Evolutionary conservation across 2,329 filamentous ascomycete genomes (phyloP).

Genomic region (Ophiostoma angusticollis): DNA sequence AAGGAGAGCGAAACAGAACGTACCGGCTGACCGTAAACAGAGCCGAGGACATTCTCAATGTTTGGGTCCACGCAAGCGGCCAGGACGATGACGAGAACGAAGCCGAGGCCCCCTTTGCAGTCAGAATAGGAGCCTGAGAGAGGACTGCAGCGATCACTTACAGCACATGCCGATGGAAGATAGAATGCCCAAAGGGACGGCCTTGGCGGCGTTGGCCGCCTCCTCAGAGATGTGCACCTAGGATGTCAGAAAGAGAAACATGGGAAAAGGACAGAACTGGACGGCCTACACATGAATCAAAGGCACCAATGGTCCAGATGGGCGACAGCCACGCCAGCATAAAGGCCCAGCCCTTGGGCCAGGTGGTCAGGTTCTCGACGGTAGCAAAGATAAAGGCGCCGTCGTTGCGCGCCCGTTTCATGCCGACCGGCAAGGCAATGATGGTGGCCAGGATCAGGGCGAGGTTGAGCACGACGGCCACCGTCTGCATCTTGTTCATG

Average conservation of each 20-base stretch:
- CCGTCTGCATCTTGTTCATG: conserved; percentile 46
- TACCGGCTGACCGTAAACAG: conserved; percentile 41
- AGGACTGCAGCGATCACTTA: neutral
- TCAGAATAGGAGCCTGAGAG: neutral
- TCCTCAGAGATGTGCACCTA: conserved; percentile 39
- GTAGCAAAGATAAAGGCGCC: conserved; percentile 41
- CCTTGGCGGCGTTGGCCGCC: conserved; percentile 43
- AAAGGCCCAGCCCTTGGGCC: conserved; percentile 45
- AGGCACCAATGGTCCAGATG: conserved; percentile 48
- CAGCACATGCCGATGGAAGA: conserved; percentile 40
- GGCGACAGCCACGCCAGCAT: conserved; percentile 48
- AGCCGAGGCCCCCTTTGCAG: conserved; percentile 37
- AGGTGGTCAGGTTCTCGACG: conserved; percentile 44
- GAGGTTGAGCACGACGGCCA: conserved; percentile 42
- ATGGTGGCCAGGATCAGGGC: conserved; percentile 42
- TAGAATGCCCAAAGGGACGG: conserved; percentile 41
- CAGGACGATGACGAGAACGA: conserved; percentile 43
- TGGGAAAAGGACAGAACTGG: neutral
- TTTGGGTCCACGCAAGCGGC: conserved; percentile 43
- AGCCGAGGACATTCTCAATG: conserved; percentile 32
- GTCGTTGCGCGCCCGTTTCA: conserved; percentile 25
- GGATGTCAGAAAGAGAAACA: neutral
- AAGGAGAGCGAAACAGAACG: neutral
- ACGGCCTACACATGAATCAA: conserved; percentile 41
- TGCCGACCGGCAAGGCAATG: conserved; percentile 42